These are phyloP conservation scores for Macrophomina tecta DNA, from an alignment of 2,329 filamentous ascomycete genomes.

Conservation along the genomic window DNA sequence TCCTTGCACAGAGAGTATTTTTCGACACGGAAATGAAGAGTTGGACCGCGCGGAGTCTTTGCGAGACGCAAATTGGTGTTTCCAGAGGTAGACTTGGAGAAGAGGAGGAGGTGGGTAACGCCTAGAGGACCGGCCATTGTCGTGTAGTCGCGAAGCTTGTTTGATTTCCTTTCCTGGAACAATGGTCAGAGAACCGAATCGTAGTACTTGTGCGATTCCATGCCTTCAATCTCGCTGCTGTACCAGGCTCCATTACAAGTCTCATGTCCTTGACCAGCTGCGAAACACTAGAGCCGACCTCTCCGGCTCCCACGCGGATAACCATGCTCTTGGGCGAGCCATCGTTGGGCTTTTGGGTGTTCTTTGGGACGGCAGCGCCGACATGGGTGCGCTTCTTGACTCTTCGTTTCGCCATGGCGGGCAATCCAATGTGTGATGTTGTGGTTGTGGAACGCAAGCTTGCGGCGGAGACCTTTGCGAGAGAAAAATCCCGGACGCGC, in stretches of 20 bases:
- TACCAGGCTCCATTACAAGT: constrained; percentile 93
- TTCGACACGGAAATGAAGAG: constrained; percentile 91
- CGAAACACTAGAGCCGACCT: constrained; percentile 88
- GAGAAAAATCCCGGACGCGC: constrained; percentile 25
- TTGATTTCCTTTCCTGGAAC: constrained; percentile 75
- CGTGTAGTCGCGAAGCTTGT: constrained; percentile 88
- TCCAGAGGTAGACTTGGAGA: constrained; percentile 85
- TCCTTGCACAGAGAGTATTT: constrained; percentile 95
- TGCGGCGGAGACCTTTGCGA: constrained; percentile 18
- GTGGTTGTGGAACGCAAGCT: constrained; percentile 6
- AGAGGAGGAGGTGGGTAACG: constrained; percentile 89
- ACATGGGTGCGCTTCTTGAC: constrained; percentile 86
- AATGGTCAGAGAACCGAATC: background rate
- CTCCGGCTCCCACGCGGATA: constrained; percentile 91
- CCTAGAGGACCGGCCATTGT: constrained; percentile 95
- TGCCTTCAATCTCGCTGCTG: constrained; percentile 81
- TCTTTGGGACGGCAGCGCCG: constrained; percentile 63
- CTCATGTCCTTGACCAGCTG: constrained; percentile 92
- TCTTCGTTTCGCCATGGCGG: constrained; percentile 29
- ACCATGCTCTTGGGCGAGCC: constrained; percentile 95
- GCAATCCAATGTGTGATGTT: constrained; percentile 6
- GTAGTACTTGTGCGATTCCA: background rate
- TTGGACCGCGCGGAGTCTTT: constrained; percentile 87
- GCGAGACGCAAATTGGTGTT: constrained; percentile 93
- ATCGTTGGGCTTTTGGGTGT: constrained; percentile 64